A percentile compares a stretch with the other conserved stretches of the same genome.
phyloP scores from a whole-genome alignment of 768 basidiomycete species.

The Boletales sp. region DNA sequence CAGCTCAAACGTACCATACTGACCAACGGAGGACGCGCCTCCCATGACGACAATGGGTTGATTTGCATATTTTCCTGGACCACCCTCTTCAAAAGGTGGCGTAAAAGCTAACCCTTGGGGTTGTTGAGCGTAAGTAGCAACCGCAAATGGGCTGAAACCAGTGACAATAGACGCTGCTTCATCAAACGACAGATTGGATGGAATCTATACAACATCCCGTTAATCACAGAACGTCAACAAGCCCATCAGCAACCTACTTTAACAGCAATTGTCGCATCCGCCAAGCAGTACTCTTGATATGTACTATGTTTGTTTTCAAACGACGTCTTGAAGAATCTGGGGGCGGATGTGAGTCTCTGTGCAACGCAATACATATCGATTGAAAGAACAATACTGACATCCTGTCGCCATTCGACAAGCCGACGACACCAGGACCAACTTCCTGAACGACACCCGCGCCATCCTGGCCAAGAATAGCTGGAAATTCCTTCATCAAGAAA shows the following conservation, averaged over 20 bases:
- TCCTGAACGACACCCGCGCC: conserved; percentile 36
- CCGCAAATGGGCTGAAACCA: conserved; percentile 31
- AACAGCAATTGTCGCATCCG: conserved; percentile 12
- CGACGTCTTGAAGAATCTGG: conserved; percentile 8
- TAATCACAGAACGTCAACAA: background rate
- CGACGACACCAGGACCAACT: conserved; percentile 35
- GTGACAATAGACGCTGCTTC: conserved; percentile 35
- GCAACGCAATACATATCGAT: too few species aligned
- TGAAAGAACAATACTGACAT: conserved; percentile 1
- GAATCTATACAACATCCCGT: conserved; percentile 22
- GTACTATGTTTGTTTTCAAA: conserved; percentile 11
- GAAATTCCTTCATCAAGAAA: conserved; percentile 31
- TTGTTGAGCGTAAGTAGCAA: conserved; percentile 28
- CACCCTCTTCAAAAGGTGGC: conserved; percentile 28
- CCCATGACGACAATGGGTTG: conserved; percentile 35
- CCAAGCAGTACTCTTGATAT: conserved; percentile 23
- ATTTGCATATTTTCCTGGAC: conserved; percentile 28
- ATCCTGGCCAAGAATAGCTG: conserved; percentile 35
- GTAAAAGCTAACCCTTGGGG: conserved; percentile 25
- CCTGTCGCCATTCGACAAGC: conserved; percentile 32
- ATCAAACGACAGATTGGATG: conserved; percentile 32
- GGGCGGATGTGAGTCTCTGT: too few species aligned
- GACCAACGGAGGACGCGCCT: conserved; percentile 36
- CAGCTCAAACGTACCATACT: conserved; percentile 24
- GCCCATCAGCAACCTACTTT: conserved; percentile 7